A percentile compares a stretch with the other conserved stretches of the same genome.
phyloP scores from a whole-genome alignment of 2,329 filamentous ascomycete species.

The Penicillium hordei region DNA sequence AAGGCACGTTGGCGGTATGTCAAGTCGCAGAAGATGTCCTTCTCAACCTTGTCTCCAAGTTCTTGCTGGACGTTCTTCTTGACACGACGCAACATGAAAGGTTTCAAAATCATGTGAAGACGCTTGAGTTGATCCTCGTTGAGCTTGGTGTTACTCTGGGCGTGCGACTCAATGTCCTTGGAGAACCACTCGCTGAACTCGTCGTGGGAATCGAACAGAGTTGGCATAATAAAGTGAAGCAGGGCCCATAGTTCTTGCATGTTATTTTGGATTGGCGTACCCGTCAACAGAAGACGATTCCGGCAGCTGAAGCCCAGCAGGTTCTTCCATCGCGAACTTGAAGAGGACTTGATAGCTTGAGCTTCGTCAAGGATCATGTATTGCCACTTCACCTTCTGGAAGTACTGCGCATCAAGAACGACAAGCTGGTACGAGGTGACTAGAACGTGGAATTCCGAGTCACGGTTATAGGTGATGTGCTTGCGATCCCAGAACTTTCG shows the following conservation, averaged over 20 bases:
- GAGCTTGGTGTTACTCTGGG: slow-evolving; percentile 98
- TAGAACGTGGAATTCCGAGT: slow-evolving; percentile 92
- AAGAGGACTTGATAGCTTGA: slow-evolving; percentile 97
- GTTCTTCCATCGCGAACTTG: slow-evolving; percentile 95
- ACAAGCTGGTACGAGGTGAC: slow-evolving; percentile 97
- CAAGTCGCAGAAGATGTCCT: slow-evolving; percentile 93
- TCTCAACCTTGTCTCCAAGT: slow-evolving; percentile 96
- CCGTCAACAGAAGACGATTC: slow-evolving; percentile 88
- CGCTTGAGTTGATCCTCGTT: slow-evolving; percentile 97
- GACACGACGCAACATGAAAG: slow-evolving; percentile 98
- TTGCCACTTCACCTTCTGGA: slow-evolving; percentile 99
- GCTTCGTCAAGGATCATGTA: slow-evolving; percentile 99
- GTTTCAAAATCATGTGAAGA: slow-evolving; percentile 97
- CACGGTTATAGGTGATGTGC: slow-evolving; percentile 90
- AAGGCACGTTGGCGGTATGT: slow-evolving; percentile 94
- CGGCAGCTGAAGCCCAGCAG: slow-evolving; percentile 91
- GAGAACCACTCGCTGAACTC: slow-evolving; percentile 57
- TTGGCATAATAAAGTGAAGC: slow-evolving; percentile 99
- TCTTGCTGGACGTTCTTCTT: slow-evolving; percentile 99
- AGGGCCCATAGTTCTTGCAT: slow-evolving; percentile 99
- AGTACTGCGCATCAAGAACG: slow-evolving; percentile 92
- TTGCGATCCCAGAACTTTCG: slow-evolving; percentile 99
- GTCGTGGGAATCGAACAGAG: slow-evolving; percentile 70
- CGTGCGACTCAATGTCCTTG: slow-evolving; percentile 84
- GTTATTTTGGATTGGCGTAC: slow-evolving; percentile 98